These are phyloP conservation scores for Leptodermis oblonga DNA, from an alignment of 257 asterid genomes.

Conservation along the genomic window DNA sequence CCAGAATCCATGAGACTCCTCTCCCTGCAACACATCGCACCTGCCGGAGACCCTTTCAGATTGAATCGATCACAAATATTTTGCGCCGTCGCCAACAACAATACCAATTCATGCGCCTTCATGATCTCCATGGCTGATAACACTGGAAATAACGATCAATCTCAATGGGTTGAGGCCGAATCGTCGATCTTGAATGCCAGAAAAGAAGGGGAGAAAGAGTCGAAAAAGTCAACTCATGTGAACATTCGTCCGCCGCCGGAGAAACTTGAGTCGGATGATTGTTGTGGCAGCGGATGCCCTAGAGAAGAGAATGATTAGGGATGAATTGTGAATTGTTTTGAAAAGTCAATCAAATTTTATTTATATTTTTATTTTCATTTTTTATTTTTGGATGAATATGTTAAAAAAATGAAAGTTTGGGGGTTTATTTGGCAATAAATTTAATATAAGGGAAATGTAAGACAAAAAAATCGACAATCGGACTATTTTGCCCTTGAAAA, in stretches of 20 bases:
- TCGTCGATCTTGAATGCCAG: neutral
- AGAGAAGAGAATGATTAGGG: too few relatives aligned
- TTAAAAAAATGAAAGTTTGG: too few relatives aligned
- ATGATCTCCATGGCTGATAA: conserved; percentile 13
- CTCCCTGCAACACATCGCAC: conserved; percentile 30
- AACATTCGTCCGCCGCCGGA: conserved; percentile 56
- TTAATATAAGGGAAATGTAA: too few relatives aligned
- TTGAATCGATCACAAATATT: conserved; percentile 15
- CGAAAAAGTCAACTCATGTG: conserved; percentile 30
- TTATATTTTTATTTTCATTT: too few relatives aligned
- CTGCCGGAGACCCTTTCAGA: conserved; percentile 8
- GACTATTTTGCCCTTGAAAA: too few relatives aligned
- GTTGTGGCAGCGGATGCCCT: conserved; percentile 74
- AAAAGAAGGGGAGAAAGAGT: conserved; percentile 1
- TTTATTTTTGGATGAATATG: too few relatives aligned
- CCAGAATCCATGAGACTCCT: conserved; percentile 26
- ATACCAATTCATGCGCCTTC: neutral
- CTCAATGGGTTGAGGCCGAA: neutral
- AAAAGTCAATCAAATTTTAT: too few relatives aligned
- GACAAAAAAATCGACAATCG: too few relatives aligned
- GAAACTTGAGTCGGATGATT: conserved; percentile 73
- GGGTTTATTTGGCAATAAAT: too few relatives aligned
- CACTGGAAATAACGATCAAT: neutral
- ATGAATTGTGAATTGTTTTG: too few relatives aligned
- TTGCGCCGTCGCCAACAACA: conserved; percentile 4